phyloP scores from a whole-genome alignment of 192 early-diverging fungal species.

The Podochytrium sp. region DNA sequence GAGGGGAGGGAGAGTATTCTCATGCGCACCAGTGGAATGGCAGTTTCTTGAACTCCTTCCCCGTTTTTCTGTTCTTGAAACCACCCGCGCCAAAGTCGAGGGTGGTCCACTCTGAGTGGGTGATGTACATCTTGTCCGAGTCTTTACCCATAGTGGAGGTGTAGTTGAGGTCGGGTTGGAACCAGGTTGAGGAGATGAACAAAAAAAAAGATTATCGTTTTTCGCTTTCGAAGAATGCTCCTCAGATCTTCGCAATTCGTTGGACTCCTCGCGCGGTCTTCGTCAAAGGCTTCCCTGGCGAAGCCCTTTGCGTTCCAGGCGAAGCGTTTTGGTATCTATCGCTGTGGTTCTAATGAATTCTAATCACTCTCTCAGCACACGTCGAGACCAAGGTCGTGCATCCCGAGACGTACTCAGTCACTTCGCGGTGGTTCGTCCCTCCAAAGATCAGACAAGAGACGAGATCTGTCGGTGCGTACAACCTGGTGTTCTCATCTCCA shows the following conservation, averaged over 20 bases:
- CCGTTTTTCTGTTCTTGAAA: slow-evolving; percentile 53
- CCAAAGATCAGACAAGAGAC: slow-evolving; percentile 54
- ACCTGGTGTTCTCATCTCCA: not conserved
- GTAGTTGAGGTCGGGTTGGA: too few relatives aligned
- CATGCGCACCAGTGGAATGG: slow-evolving; percentile 57
- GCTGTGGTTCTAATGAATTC: too few relatives aligned
- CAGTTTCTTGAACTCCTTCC: slow-evolving; percentile 68
- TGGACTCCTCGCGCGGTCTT: not conserved
- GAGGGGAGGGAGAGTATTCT: not conserved
- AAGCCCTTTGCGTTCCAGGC: not conserved
- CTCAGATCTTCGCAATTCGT: not conserved
- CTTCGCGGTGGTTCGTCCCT: slow-evolving; percentile 59
- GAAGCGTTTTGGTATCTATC: too few relatives aligned
- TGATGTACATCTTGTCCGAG: slow-evolving; percentile 88
- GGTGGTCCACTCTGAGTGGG: slow-evolving; percentile 53
- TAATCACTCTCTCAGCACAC: too few relatives aligned
- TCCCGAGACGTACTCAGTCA: slow-evolving; percentile 48
- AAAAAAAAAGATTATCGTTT: too few relatives aligned
- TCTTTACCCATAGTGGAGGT: slow-evolving; percentile 61
- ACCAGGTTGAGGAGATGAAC: too few relatives aligned
- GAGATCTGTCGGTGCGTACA: slow-evolving; percentile 35
- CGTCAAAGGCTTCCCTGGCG: not conserved
- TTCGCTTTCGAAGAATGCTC: too few relatives aligned
- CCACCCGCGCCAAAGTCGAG: slow-evolving; percentile 41
- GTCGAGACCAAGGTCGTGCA: slow-evolving; percentile 30